Percentiles rank a stretch among this genome's conserved stretches.
Evolutionary conservation across 73 alveolate species (phyloP).

Genomic region (Strombidium stylifer): DNA sequence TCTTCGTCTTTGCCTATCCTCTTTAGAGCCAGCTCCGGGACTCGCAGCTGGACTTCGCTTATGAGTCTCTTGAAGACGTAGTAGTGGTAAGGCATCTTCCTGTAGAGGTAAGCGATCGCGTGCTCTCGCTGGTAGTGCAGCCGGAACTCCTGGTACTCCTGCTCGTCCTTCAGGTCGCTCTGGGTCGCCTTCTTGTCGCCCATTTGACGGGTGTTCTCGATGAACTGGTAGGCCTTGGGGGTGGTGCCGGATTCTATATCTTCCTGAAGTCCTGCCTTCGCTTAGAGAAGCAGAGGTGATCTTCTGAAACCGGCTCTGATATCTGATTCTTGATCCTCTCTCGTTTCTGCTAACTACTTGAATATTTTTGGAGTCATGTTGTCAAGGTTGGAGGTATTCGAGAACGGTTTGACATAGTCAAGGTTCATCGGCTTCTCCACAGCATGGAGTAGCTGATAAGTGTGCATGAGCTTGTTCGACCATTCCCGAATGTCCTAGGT

Average conservation of each 20-base stretch:
- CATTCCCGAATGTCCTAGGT: conserved; percentile 47
- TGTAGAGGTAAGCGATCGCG: conserved; percentile 50
- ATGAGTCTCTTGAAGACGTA: conserved; percentile 34
- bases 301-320: too few species aligned
- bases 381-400: conserved; percentile 52
- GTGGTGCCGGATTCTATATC: too few species aligned
- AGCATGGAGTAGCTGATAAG: conserved; percentile 38
- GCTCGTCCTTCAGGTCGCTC: conserved; percentile 25
- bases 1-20: too few species aligned
- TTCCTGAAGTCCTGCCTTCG: too few species aligned
- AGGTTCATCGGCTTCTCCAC: conserved; percentile 65
- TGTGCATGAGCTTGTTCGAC: conserved; percentile 41
- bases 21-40: too few species aligned
- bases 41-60: conserved; percentile 43
- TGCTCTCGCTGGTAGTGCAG: conserved; percentile 46
- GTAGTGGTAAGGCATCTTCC: conserved; percentile 53
- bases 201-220: background rate
- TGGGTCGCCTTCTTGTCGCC: too few species aligned
- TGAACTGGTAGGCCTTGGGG: too few species aligned
- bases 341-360: conserved; percentile 8
- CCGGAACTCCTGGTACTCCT: conserved; percentile 17
- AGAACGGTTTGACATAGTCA: conserved; percentile 46
- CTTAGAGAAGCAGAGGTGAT: too few species aligned
- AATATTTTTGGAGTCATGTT: conserved; percentile 20
- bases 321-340: conserved; percentile 4